Percentiles rank a stretch among this genome's conserved stretches.
Conservation (phyloP, 2,329 filamentous ascomycete genomes). For the Xylaria sp. region DNA sequence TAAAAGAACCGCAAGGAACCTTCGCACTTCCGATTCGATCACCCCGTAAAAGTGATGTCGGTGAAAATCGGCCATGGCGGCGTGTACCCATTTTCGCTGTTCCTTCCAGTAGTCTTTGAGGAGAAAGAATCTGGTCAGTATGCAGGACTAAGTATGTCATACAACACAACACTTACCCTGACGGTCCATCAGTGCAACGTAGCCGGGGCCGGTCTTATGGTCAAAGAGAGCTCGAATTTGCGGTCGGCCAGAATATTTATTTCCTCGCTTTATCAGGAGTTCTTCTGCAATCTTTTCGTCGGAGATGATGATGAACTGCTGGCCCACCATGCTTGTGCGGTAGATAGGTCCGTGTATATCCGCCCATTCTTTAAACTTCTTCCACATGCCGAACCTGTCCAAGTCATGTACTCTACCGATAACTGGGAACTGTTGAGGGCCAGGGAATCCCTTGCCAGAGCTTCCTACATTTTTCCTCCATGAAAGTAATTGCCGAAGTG, state of each 20-base stretch:
- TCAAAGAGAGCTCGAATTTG: conserved; percentile 62
- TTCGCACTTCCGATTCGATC: conserved; percentile 59
- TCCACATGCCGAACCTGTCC: conserved; percentile 59
- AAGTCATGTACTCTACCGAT: conserved; percentile 62
- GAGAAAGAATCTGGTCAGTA: neutral
- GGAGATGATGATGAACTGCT: conserved; percentile 55
- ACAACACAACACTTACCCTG: conserved; percentile 52
- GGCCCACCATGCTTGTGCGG: conserved; percentile 49
- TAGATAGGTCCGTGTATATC: conserved; percentile 49
- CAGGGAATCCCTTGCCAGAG: conserved; percentile 54
- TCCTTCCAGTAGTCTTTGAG: conserved; percentile 58
- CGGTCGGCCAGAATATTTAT: conserved; percentile 62
- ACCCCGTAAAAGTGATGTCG: conserved; percentile 60
- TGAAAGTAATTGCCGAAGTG: conserved; percentile 53
- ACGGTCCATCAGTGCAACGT: conserved; percentile 63
- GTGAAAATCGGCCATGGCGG: conserved; percentile 58
- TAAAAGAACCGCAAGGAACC: conserved; percentile 59
- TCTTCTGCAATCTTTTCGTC: conserved; percentile 62
- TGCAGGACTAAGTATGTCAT: neutral
- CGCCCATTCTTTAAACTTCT: conserved; percentile 57
- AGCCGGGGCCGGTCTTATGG: conserved; percentile 61
- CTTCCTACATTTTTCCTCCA: conserved; percentile 48
- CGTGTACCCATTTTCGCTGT: conserved; percentile 64
- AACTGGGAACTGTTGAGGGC: conserved; percentile 60
- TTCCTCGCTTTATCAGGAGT: conserved; percentile 60